Evolutionary conservation across 768 basidiomycete genomes (phyloP), one percentile per base, ranked within the genome.

Genomic region (Rhodotorula taiwanensis): DNA sequence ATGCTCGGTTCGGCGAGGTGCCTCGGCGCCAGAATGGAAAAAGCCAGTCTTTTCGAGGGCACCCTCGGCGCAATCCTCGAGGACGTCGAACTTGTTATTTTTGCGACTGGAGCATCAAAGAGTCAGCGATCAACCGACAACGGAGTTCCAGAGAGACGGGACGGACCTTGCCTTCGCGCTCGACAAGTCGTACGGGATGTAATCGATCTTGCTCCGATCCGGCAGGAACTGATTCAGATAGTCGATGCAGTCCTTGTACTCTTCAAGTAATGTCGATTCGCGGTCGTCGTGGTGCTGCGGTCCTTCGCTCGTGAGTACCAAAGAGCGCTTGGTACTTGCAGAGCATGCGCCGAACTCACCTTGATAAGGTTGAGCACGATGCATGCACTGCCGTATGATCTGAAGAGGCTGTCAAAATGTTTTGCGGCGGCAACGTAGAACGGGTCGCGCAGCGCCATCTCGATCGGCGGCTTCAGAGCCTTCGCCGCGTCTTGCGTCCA

Each of bases 181-280:
- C 7, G 87, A 86, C 88, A 98, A 95, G 75, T 99, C 95, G 89
- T 91, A 99, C 20, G 91, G 84, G 47, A 89, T 83, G 73, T 98
- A 95, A 20, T 85, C 80, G 84, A 99, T 89, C 77, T 85, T 85
- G 77, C 88, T 86, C 31, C 80, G 85, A 11, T 80, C 79, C 0
- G 95, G 94, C 18, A 99, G 76, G 76, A 95, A 97, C 74, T 99
- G 94, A 67, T 98, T 98, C 34, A 99, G 80, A 73, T 95, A 99
- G 52, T 81, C 76, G 23, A 97, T 86, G 73, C 95, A 99, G 74
- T 92, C 84, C 0, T 86, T 88, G 72, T 93, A 98, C 73, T 95
- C 92, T 21, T 86, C 84, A 21, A 94, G 77, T 13, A 99, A 78
- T 74, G 94, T 94, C 14, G 86, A 86, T 75, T 99, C 95, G 48